Conservation (phyloP, 208 protist species). For the Trypanosoma boissoni region DNA sequence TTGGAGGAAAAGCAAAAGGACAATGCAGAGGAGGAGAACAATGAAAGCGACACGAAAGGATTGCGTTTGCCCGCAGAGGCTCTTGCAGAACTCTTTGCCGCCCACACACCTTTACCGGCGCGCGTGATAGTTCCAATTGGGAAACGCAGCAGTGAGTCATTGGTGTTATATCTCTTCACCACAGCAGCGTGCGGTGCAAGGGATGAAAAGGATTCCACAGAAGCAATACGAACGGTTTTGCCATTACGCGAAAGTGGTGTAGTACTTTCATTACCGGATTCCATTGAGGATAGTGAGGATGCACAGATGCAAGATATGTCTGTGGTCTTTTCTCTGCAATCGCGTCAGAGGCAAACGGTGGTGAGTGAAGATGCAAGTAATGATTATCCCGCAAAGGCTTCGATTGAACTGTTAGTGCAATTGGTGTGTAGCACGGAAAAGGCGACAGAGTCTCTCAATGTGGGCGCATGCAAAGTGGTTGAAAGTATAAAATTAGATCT, state of each 20-base stretch:
- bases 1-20: slow-evolving; percentile 5
- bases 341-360: too few relatives aligned
- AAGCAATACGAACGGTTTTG: slow-evolving; percentile 1
- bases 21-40: not conserved
- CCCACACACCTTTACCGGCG: slow-evolving; percentile 37
- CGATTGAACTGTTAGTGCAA: slow-evolving; percentile 15
- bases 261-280: too few relatives aligned
- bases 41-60: not conserved
- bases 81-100: slow-evolving; percentile 38
- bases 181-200: too few relatives aligned
- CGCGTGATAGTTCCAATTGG: slow-evolving; percentile 42
- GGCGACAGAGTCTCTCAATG: slow-evolving; percentile 1
- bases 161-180: slow-evolving; percentile 39
- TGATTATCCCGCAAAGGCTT: not conserved
- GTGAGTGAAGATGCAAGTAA: too few relatives aligned
- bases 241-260: slow-evolving; percentile 12
- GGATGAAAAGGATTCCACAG: too few relatives aligned
- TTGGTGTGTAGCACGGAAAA: slow-evolving; percentile 12
- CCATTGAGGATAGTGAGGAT: too few relatives aligned
- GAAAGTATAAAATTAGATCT: not conserved
- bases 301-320: too few relatives aligned
- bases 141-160: slow-evolving; percentile 4
- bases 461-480: slow-evolving; percentile 2
- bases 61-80: slow-evolving; percentile 20
- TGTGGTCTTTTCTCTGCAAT: too few relatives aligned